Base-by-base conservation (phyloP, 139 green algal species). In the Picochlorum sp. region DNA sequence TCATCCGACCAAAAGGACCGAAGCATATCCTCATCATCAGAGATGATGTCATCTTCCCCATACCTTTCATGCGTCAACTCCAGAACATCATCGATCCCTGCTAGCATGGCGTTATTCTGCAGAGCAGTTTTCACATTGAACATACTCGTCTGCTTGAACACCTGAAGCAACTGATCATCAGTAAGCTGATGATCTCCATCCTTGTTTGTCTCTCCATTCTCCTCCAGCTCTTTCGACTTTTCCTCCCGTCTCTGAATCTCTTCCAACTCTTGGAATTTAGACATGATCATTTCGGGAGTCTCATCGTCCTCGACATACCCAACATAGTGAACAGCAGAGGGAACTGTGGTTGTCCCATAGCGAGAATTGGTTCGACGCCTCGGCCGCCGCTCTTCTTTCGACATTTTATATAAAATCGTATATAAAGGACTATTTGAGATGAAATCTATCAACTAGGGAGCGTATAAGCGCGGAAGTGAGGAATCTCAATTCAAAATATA, bases 241-340 rank as follows among this genome's bases (percentile, higher is more conserved):
- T 30, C 28, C 28, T 57, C 65, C 11, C 38, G 60, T 18, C 62
- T 15, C 38, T 85, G 51, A 28, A 96, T 86, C 24, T 66, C 64
- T 41, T 95, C 90, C 60, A 96, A 70, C 70, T 88, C 87, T 57
- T 83, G 83, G 63, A 96, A 96, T 64, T 96, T 96, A 13, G 80
- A 79, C 88, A 96, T 96, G 64, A 96, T 96, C 86, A 90, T 92
- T 45, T 96, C 90, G 2, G 89, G 89, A 10, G 89, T 96, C 67
- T 96, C 90, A 8, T 95, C 84, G 18, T 96, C 90, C 73, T 96
- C 89, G 0, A 96, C 90, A 60, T 96, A 96, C 3, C 90, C 90
- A 3, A 96, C 85, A 57, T 96, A 96, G 71, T 96, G 88, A 7
- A 83, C 76, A 4, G 83, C 84, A 18, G 78, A 88, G 4, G 88